Conservation (phyloP, 2,329 filamentous ascomycete genomes). For the Fusarium coicis region DNA sequence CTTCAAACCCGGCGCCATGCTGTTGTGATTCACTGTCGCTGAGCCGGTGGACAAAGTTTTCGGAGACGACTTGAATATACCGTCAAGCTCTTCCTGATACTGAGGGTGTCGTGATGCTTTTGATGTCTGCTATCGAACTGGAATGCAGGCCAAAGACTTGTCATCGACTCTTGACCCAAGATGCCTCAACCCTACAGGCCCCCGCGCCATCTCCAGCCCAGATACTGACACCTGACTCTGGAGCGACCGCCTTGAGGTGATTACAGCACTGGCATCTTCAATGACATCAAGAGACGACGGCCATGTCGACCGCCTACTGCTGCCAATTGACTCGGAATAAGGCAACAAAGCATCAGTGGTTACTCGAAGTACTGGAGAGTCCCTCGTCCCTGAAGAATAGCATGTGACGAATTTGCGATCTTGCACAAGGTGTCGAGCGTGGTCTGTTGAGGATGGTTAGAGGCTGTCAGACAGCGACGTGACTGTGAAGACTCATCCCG, state of each 20-base stretch:
- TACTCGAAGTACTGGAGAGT: neutral
- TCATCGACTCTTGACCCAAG: neutral
- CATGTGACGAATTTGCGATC: neutral
- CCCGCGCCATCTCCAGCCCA: neutral
- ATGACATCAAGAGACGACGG: neutral
- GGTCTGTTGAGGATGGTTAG: neutral
- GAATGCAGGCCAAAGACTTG: neutral
- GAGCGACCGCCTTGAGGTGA: neutral
- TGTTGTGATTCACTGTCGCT: no score
- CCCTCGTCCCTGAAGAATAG: no score
- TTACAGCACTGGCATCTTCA: neutral
- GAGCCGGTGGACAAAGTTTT: neutral
- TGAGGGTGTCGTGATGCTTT: fast-evolving
- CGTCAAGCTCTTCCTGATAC: fast-evolving
- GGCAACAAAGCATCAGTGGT: neutral
- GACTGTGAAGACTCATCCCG: neutral
- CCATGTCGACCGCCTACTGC: neutral
- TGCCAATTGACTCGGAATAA: neutral
- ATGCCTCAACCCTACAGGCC: fast-evolving
- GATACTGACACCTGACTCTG: neutral
- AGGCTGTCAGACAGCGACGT: neutral
- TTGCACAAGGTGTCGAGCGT: neutral
- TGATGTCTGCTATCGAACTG: fast-evolving
- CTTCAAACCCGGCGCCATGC: neutral
- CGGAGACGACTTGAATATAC: neutral